Conservation (phyloP, 2,329 filamentous ascomycete genomes). For the Cercospora zeina region DNA sequence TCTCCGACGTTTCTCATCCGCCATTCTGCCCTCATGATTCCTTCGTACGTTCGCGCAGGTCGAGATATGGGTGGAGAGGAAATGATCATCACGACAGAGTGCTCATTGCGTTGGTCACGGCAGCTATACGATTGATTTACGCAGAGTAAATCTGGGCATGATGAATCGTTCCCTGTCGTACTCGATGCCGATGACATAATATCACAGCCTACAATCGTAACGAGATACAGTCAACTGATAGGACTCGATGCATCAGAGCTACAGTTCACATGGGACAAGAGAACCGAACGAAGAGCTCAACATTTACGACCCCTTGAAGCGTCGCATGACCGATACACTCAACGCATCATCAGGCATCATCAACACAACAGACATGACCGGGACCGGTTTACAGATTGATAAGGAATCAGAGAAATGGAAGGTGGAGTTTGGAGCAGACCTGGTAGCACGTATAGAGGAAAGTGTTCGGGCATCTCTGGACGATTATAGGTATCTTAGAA, state of each 20-base stretch:
- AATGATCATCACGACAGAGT: neutral
- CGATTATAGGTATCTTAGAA: conserved; percentile 1
- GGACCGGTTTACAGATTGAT: neutral
- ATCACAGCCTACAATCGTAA: neutral
- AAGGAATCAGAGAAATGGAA: neutral
- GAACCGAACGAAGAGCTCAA: neutral
- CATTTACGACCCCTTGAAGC: neutral
- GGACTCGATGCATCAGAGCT: neutral
- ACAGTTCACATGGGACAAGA: neutral
- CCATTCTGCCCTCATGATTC: neutral
- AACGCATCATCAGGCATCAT: neutral
- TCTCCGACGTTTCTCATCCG: neutral
- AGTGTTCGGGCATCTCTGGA: neutral
- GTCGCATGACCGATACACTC: neutral
- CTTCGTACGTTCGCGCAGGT: neutral
- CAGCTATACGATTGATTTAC: neutral
- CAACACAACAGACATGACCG: neutral
- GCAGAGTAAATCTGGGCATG: neutral
- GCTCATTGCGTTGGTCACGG: neutral
- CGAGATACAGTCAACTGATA: neutral
- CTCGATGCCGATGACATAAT: neutral
- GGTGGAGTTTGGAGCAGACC: neutral
- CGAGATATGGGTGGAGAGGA: neutral
- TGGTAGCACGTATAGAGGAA: neutral
- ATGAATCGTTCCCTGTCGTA: neutral